Evolutionary conservation across 2,329 filamentous ascomycete species (phyloP), one percentile per base, ranked within the genome.

Genomic region (Cladosporium sphaerospermum): DNA sequence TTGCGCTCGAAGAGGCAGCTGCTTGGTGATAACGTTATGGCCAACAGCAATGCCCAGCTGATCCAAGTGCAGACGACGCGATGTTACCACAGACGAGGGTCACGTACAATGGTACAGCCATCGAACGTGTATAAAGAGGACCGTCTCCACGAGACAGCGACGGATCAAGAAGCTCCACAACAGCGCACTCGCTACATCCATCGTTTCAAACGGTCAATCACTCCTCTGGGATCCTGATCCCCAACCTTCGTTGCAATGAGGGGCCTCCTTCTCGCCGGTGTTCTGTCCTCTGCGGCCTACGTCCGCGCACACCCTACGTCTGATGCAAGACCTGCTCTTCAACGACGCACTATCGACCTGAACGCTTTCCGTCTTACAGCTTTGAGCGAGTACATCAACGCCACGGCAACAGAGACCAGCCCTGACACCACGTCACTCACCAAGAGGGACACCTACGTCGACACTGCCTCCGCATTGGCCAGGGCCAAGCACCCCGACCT

Each of bases 401-500:
- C 51, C 14, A 53, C 53, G 41, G 19, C 56, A 63, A 51, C 57
- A 58, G 8, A 62, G 41, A 42, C 45, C 31, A 47, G 18, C 43
- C 9, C 37, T 10, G 52, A 48, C 19, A 33, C 14, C 9, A 14
- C 45, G 11, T 33, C 45, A 1, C 40, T 50, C 45, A 9, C 16
- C 45, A 48, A 44, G 36, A 41, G 64, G 46, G 63, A 59, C 10
- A 64, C 62, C 50, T 59, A 64, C 14, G 55, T 65, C 23, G 63
- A 67, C 33, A 61, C 62, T 37, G 70, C 70, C 6, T 64, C 61
- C 6, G 61, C 65, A 33, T 54, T 70, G 16, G 62, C 71, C 18
- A 65, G 67, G 60, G 59, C 52, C 34, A 64, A 66, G 9, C 58
- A 63, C 2, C 71, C 71, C 2, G 66, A 61, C 47, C 62, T 69